Conservation (phyloP, 2,329 filamentous ascomycete genomes). For the Pseudogymnoascus sp. region DNA sequence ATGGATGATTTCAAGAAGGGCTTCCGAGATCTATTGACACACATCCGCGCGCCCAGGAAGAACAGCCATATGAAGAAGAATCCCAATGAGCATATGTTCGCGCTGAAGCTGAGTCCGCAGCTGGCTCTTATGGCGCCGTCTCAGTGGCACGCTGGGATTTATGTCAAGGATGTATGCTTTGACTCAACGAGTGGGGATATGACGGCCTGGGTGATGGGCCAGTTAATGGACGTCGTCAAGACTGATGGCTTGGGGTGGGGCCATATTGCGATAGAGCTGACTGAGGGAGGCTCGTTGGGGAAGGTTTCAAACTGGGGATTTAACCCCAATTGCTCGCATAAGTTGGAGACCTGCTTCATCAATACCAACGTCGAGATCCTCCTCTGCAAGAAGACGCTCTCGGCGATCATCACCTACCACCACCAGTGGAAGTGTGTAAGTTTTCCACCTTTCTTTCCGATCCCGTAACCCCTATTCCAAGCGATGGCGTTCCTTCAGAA, state of each 20-base stretch:
- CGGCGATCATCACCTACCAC: background rate
- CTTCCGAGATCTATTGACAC: background rate
- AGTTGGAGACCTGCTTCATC: background rate
- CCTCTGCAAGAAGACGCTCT: background rate
- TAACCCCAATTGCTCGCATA: background rate
- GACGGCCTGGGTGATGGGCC: background rate
- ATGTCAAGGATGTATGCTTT: background rate
- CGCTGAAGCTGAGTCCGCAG: background rate
- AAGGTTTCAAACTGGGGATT: background rate
- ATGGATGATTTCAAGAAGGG: background rate
- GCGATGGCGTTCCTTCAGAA: background rate
- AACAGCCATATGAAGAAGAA: background rate
- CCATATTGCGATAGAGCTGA: background rate
- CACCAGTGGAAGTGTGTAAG: conserved; percentile 8
- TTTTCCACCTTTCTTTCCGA: background rate
- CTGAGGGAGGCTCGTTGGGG: background rate
- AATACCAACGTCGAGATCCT: background rate
- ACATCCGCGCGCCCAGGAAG: background rate
- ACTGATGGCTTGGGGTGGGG: background rate
- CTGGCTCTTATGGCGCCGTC: background rate
- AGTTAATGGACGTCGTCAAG: background rate
- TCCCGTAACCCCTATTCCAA: background rate
- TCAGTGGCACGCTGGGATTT: background rate
- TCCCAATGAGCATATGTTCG: background rate
- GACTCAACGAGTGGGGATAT: background rate